Evolutionary conservation across 2,329 filamentous ascomycete species (phyloP), one percentile per base, ranked within the genome.

Genomic region (Chaetomium strumarium): DNA sequence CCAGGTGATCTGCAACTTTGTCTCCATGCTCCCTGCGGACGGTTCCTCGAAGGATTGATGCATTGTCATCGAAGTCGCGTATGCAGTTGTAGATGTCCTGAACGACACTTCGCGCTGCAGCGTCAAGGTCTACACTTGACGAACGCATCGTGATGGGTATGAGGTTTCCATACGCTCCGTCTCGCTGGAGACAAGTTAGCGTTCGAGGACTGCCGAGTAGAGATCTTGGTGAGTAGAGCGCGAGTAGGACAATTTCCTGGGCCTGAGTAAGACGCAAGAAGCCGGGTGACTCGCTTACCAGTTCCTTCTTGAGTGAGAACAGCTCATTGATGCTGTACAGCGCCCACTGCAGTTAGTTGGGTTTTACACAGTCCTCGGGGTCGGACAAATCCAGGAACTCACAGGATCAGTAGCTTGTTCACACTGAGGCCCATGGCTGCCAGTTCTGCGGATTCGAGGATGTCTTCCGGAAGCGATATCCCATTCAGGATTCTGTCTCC

Each of bases 291-390:
- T 8, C 7, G 12, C 59, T 39, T 33, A 60, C 59, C 37, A 61
- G 31, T 20, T 61, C 58, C 20, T 61, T 61, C 31, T 60, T 60
- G 39, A 61, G 51, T 2, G 59, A 58, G 34, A 60, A 58, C 11
- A 61, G 31, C 36, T 61, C 59, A 20, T 61, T 61, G 29, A 61
- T 55, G 2, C 59, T 60, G 16, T 2, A 4, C 9, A 9, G 11
- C 2, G 12, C 5, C 9, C 13, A n/a, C n/a, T n/a, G n/a, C n/a
- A 20, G 24, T 53, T 20, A 40, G 17, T 12, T 17, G 3, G 11
- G 24, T 24, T 24, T 24, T 7, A 24, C 24, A n/a, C 8, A 17
- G 24, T 5, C 10, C n/a, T 7, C 9, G 5, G 7, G 19, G n/a
- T n/a, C n/a, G 2, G n/a, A 14, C 11, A 30, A n/a, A n/a, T 14